A percentile compares a stretch with the other conserved stretches of the same genome.
Evolutionary conservation across 257 asterid species (phyloP).

Genomic region (Oldenlandia corymbosa): DNA sequence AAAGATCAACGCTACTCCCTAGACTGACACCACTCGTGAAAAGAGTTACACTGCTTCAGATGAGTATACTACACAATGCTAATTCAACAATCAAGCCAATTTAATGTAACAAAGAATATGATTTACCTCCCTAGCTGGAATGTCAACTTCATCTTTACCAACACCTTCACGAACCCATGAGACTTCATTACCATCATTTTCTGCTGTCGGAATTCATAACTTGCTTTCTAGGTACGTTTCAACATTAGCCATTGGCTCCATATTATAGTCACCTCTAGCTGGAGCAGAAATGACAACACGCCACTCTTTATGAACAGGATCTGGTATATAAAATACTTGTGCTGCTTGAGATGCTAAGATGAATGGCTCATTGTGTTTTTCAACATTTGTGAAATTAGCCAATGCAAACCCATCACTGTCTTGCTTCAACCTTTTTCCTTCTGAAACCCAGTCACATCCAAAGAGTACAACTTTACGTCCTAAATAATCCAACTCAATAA

Average conservation of each 20-base stretch:
- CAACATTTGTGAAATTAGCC: neutral
- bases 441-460: neutral
- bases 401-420: neutral
- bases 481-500: neutral
- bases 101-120: no score
- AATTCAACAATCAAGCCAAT: no score
- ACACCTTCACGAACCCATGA: no score
- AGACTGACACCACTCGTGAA: no score
- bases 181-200: no score
- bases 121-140: no score
- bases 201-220: no score
- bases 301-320: neutral
- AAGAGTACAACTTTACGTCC: neutral
- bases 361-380: neutral
- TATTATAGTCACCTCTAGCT: neutral
- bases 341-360: slow-evolving; percentile 4
- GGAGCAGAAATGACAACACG: neutral
- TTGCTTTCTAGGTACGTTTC: neutral
- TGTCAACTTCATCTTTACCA: no score
- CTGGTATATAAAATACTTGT: slow-evolving; percentile 4
- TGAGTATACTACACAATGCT: no score
- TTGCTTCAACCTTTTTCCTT: neutral
- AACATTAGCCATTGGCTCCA: neutral
- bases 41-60: no score
- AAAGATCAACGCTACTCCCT: no score